phyloP scores from a whole-genome alignment of 148 eudicot genomes.

The Rhododendron williamsianum region DNA sequence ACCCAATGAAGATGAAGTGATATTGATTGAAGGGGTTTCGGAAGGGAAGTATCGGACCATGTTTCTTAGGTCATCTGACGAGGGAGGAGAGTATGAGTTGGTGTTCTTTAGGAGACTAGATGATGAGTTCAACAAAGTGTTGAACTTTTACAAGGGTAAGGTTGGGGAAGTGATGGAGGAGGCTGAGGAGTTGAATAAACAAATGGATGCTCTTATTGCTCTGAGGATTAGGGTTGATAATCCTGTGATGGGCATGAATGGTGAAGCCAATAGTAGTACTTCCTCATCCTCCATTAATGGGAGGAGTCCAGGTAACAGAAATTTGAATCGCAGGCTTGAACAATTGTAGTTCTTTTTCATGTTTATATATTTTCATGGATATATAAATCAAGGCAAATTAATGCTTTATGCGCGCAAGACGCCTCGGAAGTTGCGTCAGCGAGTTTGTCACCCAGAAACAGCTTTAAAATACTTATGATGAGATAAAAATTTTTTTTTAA shows the following conservation, averaged over 20 bases:
- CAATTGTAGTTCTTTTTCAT: neutral
- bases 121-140: conserved; percentile 24
- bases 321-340: neutral
- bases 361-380: neutral
- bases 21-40: conserved; percentile 5
- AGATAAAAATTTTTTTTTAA: neutral
- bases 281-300: neutral
- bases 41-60: conserved; percentile 6
- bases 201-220: conserved; percentile 25
- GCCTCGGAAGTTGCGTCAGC: neutral
- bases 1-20: conserved; percentile 18
- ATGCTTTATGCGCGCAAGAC: neutral
- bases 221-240: conserved; percentile 17
- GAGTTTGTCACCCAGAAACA: neutral
- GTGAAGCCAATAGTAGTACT: neutral
- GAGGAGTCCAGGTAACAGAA: conserved; percentile 4
- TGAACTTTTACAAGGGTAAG: conserved; percentile 15
- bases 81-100: conserved; percentile 16
- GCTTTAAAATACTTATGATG: neutral
- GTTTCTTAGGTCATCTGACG: conserved; percentile 17
- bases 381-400: neutral
- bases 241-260: neutral
- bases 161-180: conserved; percentile 14
- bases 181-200: conserved; percentile 22
- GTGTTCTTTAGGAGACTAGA: conserved; percentile 19